phyloP scores from a whole-genome alignment of 257 asterid genomes.

The Ocimum tenuiflorum region DNA sequence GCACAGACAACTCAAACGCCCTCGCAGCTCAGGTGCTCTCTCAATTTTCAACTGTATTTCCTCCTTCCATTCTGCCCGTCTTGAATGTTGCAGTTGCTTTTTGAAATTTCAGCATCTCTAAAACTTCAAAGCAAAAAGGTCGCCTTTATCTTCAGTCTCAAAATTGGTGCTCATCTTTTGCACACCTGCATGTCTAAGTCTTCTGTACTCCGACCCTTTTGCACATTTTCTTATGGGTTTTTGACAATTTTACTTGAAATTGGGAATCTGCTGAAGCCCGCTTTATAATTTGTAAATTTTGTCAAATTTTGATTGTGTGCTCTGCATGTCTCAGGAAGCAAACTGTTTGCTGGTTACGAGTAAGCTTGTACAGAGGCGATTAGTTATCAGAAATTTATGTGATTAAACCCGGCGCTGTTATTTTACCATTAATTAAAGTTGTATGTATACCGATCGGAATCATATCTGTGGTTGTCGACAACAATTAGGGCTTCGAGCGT shows the following conservation, averaged over 20 bases:
- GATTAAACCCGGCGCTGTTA: background rate
- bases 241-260: slow-evolving; percentile 11
- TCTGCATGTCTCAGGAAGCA: slow-evolving; percentile 38
- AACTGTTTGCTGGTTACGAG: slow-evolving; percentile 4
- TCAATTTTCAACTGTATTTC: background rate
- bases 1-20: background rate
- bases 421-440: background rate
- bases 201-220: background rate
- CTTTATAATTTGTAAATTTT: background rate
- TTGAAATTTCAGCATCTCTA: background rate
- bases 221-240: slow-evolving; percentile 1
- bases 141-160: slow-evolving; percentile 5
- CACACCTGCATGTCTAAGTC: slow-evolving; percentile 11
- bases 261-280: slow-evolving; percentile 28
- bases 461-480: slow-evolving; percentile 3
- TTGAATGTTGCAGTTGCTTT: background rate
- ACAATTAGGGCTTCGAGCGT: background rate
- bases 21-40: slow-evolving; percentile 7
- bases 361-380: slow-evolving; percentile 10
- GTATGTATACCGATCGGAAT: background rate
- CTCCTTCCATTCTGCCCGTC: background rate
- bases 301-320: background rate
- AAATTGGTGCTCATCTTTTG: background rate
- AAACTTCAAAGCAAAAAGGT: background rate
- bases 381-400: slow-evolving; percentile 10